A percentile compares a stretch with the other conserved stretches of the same genome.
These are phyloP conservation scores for Plasmodium vinckei DNA, from an alignment of 169 alveolate genomes.

Conservation along the genomic window DNA sequence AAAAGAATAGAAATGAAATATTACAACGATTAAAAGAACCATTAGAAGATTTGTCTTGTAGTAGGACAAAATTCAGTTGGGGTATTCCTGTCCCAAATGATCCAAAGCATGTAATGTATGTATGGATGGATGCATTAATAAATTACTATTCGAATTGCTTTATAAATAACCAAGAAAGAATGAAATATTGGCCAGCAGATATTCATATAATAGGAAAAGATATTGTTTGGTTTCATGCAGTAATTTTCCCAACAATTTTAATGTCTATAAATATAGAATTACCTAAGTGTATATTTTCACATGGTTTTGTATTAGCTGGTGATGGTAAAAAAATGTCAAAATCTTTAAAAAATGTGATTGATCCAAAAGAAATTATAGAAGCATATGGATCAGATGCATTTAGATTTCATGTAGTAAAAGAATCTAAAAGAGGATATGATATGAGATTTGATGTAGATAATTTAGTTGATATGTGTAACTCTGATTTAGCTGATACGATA, in stretches of 20 bases:
- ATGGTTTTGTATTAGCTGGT: slow-evolving; percentile 94
- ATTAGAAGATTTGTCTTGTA: slow-evolving; percentile 91
- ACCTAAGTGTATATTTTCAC: slow-evolving; percentile 92
- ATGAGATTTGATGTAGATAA: slow-evolving; percentile 83
- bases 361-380: slow-evolving; percentile 86
- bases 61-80: slow-evolving; percentile 93
- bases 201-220: slow-evolving; percentile 91
- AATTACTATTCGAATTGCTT: slow-evolving; percentile 89
- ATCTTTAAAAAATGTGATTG: slow-evolving; percentile 91
- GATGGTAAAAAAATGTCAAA: slow-evolving; percentile 96
- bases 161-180: slow-evolving; percentile 73
- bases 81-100: slow-evolving; percentile 92
- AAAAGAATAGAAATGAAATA: slow-evolving; percentile 84
- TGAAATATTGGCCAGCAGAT: slow-evolving; percentile 84
- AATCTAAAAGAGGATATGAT: slow-evolving; percentile 85
- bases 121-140: slow-evolving; percentile 95
- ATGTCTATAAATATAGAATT: slow-evolving; percentile 87
- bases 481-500: slow-evolving; percentile 89
- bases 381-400: slow-evolving; percentile 83
- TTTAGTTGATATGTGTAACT: slow-evolving; percentile 85
- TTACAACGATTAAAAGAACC: slow-evolving; percentile 87
- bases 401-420: slow-evolving; percentile 85
- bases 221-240: slow-evolving; percentile 95
- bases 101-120: slow-evolving; percentile 94
- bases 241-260: slow-evolving; percentile 93